Conservation (phyloP, 2,329 filamentous ascomycete genomes). For the Pseudogymnoascus sp. region DNA sequence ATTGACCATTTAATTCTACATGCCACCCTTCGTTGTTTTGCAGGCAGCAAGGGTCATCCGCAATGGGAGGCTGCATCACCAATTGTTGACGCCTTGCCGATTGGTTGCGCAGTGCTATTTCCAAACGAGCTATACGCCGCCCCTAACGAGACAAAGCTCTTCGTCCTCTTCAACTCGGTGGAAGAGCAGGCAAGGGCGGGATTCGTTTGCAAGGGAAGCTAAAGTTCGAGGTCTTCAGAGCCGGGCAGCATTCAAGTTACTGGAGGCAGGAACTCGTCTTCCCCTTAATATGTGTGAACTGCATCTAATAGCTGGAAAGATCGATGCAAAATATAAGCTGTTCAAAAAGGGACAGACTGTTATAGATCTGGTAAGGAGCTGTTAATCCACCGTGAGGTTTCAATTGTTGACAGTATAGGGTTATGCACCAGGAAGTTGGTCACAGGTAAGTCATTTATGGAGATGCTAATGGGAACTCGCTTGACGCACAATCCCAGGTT, state of each 20-base stretch:
- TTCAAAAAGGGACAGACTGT: conserved; percentile 78
- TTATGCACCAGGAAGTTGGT: conserved; percentile 69
- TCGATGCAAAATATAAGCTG: conserved; percentile 71
- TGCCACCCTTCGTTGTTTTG: conserved; percentile 3
- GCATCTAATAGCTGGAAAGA: conserved; percentile 37
- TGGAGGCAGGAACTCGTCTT: conserved; percentile 51
- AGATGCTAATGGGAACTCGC: not conserved
- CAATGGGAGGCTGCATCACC: not conserved
- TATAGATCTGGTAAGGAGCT: conserved; percentile 64
- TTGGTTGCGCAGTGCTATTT: not conserved
- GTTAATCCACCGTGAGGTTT: conserved; percentile 7
- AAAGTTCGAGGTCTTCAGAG: conserved; percentile 76
- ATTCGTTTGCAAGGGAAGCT: conserved; percentile 66
- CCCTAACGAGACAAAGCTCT: not conserved
- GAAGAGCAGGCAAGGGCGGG: conserved; percentile 69
- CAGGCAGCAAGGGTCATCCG: conserved; percentile 4
- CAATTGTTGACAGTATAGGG: conserved; percentile 38
- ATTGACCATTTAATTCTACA: conserved; percentile 6
- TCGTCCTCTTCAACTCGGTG: conserved; percentile 63
- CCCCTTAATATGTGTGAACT: not conserved
- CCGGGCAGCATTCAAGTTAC: conserved; percentile 84
- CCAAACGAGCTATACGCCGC: not conserved
- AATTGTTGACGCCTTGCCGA: not conserved
- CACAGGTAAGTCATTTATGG: conserved; percentile 41
- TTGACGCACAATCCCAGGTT: conserved; percentile 45